Percentiles rank a stretch among this genome's conserved stretches.
Evolutionary conservation across 495 filamentous ascomycete genomes (phyloP).

Genomic region (Penicillium turbatum): DNA sequence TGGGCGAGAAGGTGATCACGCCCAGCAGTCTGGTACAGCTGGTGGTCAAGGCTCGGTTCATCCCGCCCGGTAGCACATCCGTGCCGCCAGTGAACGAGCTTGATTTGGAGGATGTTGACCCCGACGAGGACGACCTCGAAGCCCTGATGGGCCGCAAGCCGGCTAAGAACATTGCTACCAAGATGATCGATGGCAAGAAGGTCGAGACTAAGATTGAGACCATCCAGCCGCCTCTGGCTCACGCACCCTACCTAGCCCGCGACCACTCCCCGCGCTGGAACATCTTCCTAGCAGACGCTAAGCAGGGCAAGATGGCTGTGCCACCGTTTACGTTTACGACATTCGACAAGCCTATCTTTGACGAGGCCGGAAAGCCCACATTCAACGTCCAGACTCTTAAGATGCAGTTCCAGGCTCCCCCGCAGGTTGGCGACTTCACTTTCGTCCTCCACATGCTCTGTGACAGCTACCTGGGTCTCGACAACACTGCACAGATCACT

Average conservation of each 20-base stretch:
- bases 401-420: conserved; percentile 95
- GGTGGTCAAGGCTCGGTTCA: conserved; percentile 89
- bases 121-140: conserved; percentile 87
- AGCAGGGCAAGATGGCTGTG: conserved; percentile 90
- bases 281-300: conserved; percentile 87
- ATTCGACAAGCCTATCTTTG: conserved; percentile 82
- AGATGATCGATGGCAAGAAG: conserved; percentile 53
- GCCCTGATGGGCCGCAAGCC: conserved; percentile 76
- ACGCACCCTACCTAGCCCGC: conserved; percentile 82
- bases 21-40: conserved; percentile 91
- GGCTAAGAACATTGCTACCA: conserved; percentile 53
- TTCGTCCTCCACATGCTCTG: conserved; percentile 90
- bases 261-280: conserved; percentile 90
- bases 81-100: conserved; percentile 67
- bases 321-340: conserved; percentile 87
- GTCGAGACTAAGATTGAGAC: conserved; percentile 48
- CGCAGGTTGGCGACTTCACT: conserved; percentile 84
- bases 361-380: conserved; percentile 69
- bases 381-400: conserved; percentile 93
- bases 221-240: conserved; percentile 74
- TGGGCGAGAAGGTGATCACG: conserved; percentile 86
- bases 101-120: conserved; percentile 87
- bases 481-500: conserved; percentile 82
- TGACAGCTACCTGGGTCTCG: conserved; percentile 90
- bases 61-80: conserved; percentile 74